phyloP scores from a whole-genome alignment of 164 flowering plant genomes.

The Cinnamomum chago region DNA sequence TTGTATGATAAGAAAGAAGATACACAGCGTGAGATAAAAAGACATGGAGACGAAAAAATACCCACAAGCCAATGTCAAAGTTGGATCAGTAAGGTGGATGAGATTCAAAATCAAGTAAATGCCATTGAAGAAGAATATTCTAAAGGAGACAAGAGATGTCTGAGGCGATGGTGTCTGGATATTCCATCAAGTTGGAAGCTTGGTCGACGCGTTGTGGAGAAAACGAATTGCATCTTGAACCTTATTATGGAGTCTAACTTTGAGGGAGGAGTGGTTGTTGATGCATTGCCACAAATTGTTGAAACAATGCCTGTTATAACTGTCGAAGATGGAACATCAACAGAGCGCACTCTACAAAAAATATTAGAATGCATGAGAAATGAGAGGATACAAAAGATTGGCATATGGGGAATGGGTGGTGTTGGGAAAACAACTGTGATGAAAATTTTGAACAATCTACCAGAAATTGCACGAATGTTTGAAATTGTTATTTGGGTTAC shows the following conservation, averaged over 20 bases:
- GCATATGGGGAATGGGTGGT: conserved; percentile 26
- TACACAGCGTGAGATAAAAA: neutral
- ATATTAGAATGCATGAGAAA: conserved; percentile 9
- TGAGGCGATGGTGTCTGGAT: neutral
- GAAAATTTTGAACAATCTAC: conserved; percentile 15
- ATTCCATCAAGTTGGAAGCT: neutral
- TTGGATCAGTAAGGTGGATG: conserved; percentile 3
- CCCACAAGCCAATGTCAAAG: neutral
- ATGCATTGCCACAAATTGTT: neutral
- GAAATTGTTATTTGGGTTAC: conserved; percentile 25
- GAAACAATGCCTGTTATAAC: neutral
- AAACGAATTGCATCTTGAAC: neutral
- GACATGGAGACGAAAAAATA: neutral
- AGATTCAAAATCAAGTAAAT: neutral
- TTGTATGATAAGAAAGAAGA: conserved; percentile 9
- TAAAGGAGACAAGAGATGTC: neutral
- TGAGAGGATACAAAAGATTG: conserved; percentile 10
- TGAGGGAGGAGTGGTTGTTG: conserved; percentile 6
- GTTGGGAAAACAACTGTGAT: conserved; percentile 25
- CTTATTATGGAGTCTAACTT: neutral
- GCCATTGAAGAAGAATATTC: neutral
- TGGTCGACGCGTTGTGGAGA: neutral
- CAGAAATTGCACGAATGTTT: conserved; percentile 10
- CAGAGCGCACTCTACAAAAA: neutral
- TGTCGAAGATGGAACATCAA: neutral